phyloP scores from a whole-genome alignment of 2,329 filamentous ascomycete species.

The Madurella fahalii region DNA sequence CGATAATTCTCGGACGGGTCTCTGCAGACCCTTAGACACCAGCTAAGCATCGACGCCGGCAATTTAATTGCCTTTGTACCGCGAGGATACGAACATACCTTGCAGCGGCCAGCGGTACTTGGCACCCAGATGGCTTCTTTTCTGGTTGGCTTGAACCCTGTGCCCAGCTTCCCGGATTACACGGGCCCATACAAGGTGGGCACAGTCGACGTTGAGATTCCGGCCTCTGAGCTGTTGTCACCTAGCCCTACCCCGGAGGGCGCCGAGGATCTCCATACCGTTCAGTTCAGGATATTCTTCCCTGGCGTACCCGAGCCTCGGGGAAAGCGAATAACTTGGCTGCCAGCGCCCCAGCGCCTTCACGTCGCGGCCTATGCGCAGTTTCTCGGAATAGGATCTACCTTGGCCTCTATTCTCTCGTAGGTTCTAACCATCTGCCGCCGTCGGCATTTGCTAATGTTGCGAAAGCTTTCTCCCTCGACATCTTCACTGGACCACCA shows the following conservation, averaged over 20 bases:
- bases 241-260: constrained; percentile 52
- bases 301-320: constrained; percentile 55
- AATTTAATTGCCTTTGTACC: background rate
- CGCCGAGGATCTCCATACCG: constrained; percentile 59
- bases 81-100: background rate
- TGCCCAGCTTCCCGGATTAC: constrained; percentile 70
- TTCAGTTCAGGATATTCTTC: constrained; percentile 81
- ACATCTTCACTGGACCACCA: constrained; percentile 67
- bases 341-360: constrained; percentile 70
- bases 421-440: constrained; percentile 34
- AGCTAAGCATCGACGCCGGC: background rate
- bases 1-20: no score
- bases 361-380: constrained; percentile 71
- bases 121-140: constrained; percentile 40
- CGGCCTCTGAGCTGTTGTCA: constrained; percentile 55
- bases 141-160: constrained; percentile 58
- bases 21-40: no score
- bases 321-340: constrained; percentile 65
- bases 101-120: background rate
- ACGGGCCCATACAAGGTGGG: constrained; percentile 76
- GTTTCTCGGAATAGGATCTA: constrained; percentile 64
- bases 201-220: constrained; percentile 76
- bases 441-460: background rate
- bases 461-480: constrained; percentile 58
- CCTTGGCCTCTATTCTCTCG: constrained; percentile 57